Evolutionary conservation across 805 yeast genomes (phyloP).

Genomic region (Suhomyces faveliae): DNA sequence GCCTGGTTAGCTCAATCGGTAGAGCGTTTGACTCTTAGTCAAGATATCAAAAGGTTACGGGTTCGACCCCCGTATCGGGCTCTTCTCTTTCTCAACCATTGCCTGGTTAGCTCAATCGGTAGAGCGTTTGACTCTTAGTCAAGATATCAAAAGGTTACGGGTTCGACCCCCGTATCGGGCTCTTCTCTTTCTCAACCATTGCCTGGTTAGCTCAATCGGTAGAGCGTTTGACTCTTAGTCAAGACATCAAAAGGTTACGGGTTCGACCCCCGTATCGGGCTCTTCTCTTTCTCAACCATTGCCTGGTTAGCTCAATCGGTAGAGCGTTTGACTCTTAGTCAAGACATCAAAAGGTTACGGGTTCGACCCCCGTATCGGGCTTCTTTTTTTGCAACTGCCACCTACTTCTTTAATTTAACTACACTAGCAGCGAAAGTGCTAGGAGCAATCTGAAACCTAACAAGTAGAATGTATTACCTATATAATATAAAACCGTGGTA

Average conservation of each 20-base stretch:
- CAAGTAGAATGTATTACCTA: neutral
- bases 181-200: too few relatives aligned
- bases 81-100: too few relatives aligned
- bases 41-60: slow-evolving; percentile 11
- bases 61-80: slow-evolving; percentile 14
- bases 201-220: slow-evolving; percentile 14
- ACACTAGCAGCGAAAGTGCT: neutral
- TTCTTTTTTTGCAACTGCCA: neutral
- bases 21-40: slow-evolving; percentile 12
- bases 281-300: too few relatives aligned
- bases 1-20: slow-evolving; percentile 14
- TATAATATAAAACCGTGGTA: neutral
- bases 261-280: slow-evolving; percentile 14
- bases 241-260: slow-evolving; percentile 12
- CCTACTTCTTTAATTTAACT: too few relatives aligned
- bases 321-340: slow-evolving; percentile 12
- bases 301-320: slow-evolving; percentile 14
- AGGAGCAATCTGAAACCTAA: neutral
- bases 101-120: slow-evolving; percentile 14
- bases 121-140: slow-evolving; percentile 12
- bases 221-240: slow-evolving; percentile 12
- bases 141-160: slow-evolving; percentile 11
- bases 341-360: slow-evolving; percentile 12
- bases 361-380: slow-evolving; percentile 12
- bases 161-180: slow-evolving; percentile 14